Evolutionary conservation across 2,329 filamentous ascomycete species (phyloP).

Genomic region (Fusarium anguioides): DNA sequence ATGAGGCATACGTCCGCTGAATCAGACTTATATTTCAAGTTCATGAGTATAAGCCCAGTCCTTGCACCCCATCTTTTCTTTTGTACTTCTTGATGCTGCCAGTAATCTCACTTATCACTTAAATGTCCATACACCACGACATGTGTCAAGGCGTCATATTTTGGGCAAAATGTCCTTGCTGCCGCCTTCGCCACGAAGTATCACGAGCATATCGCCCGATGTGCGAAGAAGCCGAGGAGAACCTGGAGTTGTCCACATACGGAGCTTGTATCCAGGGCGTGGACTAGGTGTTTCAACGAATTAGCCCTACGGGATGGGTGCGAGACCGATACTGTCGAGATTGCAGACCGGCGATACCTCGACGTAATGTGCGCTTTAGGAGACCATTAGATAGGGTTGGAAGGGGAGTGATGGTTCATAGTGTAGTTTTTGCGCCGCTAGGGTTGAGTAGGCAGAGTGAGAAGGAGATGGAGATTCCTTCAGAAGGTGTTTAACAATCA

Average conservation of each 20-base stretch:
- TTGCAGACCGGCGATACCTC: constrained; percentile 4
- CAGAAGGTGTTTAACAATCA: background rate
- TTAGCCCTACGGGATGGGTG: constrained; percentile 5
- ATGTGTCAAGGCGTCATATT: constrained; percentile 28
- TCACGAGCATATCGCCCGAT: constrained; percentile 19
- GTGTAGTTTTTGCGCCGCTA: background rate
- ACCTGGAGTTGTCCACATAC: background rate
- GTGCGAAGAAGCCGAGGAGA: constrained; percentile 11
- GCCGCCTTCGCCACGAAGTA: constrained; percentile 14
- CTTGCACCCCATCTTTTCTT: background rate
- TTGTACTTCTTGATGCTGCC: too few relatives aligned
- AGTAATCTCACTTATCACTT: background rate
- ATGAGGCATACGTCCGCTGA: background rate
- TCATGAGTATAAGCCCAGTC: background rate
- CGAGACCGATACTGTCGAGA: constrained; percentile 12
- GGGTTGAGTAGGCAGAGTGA: background rate
- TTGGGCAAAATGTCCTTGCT: constrained; percentile 25
- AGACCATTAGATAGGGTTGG: constrained; percentile 1
- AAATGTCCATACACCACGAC: background rate
- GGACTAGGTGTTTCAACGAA: constrained; percentile 2
- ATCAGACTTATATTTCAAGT: background rate
- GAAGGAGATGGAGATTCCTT: background rate
- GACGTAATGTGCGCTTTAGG: background rate
- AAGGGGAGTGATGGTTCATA: background rate
- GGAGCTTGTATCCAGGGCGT: constrained; percentile 7